Conservation (phyloP, 2,329 filamentous ascomycete genomes). For the Nothophaeocryptopus gaeumannii region DNA sequence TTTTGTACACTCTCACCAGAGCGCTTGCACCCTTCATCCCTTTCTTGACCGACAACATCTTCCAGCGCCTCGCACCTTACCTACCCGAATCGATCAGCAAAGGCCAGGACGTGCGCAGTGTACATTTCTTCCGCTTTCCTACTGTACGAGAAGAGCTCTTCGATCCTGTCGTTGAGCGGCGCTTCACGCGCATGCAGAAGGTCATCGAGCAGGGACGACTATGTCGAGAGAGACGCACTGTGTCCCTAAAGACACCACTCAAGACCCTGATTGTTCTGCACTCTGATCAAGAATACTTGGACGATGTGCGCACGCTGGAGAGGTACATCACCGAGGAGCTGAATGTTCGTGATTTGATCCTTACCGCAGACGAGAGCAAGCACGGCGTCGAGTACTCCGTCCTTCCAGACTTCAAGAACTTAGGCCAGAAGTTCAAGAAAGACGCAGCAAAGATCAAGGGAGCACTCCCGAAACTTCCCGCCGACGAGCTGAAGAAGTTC, state of each 20-base stretch:
- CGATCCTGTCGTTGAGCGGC: constrained; percentile 78
- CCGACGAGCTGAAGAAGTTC: constrained; percentile 77
- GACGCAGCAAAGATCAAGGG: constrained; percentile 90
- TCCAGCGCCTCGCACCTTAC: constrained; percentile 74
- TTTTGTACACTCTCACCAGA: constrained; percentile 82
- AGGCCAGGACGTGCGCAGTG: constrained; percentile 73
- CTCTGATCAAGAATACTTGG: constrained; percentile 74
- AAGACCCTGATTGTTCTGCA: constrained; percentile 89
- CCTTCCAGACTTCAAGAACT: constrained; percentile 84
- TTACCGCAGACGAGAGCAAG: constrained; percentile 81
- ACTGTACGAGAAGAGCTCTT: constrained; percentile 86
- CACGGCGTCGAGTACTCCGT: constrained; percentile 93
- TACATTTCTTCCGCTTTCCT: constrained; percentile 90
- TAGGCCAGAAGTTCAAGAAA: constrained; percentile 97
- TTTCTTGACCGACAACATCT: constrained; percentile 94
- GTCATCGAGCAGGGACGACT: constrained; percentile 89
- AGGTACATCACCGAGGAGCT: constrained; percentile 89
- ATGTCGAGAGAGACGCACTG: constrained; percentile 77
- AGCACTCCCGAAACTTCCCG: constrained; percentile 74
- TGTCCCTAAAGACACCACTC: constrained; percentile 86
- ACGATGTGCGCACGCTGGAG: constrained; percentile 81
- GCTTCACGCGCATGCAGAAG: constrained; percentile 86
- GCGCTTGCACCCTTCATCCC: constrained; percentile 92
- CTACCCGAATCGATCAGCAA: constrained; percentile 67
- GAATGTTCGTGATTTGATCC: constrained; percentile 79